These are phyloP conservation scores for Asterophora lycoperdoides DNA, from an alignment of 768 basidiomycete genomes.

Conservation along the genomic window DNA sequence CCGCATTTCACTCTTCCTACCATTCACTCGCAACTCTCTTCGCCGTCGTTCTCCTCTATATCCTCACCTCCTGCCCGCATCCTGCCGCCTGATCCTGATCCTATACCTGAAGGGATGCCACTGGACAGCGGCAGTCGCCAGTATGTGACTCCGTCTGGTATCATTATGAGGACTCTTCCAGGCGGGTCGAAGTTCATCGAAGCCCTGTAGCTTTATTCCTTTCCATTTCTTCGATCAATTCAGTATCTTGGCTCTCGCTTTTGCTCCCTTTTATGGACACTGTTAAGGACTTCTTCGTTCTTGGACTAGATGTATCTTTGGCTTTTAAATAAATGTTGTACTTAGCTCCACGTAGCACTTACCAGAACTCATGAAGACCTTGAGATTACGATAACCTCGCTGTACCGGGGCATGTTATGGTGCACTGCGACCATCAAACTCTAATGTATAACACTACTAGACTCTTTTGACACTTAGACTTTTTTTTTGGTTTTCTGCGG, in stretches of 20 bases:
- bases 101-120: conserved; percentile 7
- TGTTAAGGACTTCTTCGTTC: background rate
- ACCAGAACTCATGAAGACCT: too few relatives aligned
- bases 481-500: too few relatives aligned
- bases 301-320: too few relatives aligned
- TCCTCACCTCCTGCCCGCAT: conserved; percentile 21
- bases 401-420: too few relatives aligned
- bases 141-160: conserved; percentile 15
- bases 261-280: background rate
- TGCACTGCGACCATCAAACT: too few relatives aligned
- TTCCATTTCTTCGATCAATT: background rate
- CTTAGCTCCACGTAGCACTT: too few relatives aligned
- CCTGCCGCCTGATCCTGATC: conserved; percentile 16
- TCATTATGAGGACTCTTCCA: conserved; percentile 34
- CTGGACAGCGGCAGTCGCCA: conserved; percentile 11
- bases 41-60: conserved; percentile 27
- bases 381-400: too few relatives aligned
- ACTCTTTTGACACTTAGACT: too few relatives aligned
- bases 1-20: conserved; percentile 23
- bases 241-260: background rate
- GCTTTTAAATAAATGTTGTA: too few relatives aligned
- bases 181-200: conserved; percentile 51
- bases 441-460: too few relatives aligned
- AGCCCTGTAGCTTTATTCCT: conserved; percentile 23
- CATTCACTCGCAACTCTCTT: conserved; percentile 25